phyloP scores from a whole-genome alignment of 495 filamentous ascomycete genomes.

The Neurospora terricola region DNA sequence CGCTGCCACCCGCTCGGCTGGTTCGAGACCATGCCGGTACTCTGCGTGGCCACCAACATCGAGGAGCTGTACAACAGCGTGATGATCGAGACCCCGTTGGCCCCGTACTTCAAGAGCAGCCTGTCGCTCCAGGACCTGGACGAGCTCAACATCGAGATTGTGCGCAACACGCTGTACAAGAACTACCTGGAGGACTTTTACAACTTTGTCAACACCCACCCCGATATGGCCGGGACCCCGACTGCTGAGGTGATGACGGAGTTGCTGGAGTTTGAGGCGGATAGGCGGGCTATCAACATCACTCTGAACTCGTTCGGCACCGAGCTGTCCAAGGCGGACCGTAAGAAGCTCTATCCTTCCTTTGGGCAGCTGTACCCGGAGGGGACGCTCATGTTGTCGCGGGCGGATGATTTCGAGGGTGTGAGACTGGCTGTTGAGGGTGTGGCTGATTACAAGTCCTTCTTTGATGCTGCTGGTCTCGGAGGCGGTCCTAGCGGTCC shows the following conservation, averaged over 20 bases:
- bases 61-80: slow-evolving; percentile 98
- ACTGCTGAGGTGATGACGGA: slow-evolving; percentile 91
- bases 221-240: slow-evolving; percentile 77
- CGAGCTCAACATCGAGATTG: slow-evolving; percentile 98
- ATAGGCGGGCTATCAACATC: slow-evolving; percentile 96
- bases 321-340: slow-evolving; percentile 85
- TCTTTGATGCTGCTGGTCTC: slow-evolving; percentile 88
- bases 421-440: slow-evolving; percentile 88
- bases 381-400: slow-evolving; percentile 88
- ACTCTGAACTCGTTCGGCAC: slow-evolving; percentile 98
- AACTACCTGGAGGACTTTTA: slow-evolving; percentile 98
- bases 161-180: slow-evolving; percentile 98
- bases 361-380: slow-evolving; percentile 90
- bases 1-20: slow-evolving; percentile 94
- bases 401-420: slow-evolving; percentile 89
- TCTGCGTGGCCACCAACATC: slow-evolving; percentile 95
- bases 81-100: slow-evolving; percentile 89
- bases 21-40: slow-evolving; percentile 98
- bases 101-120: slow-evolving; percentile 92
- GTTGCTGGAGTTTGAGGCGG: slow-evolving; percentile 92
- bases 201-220: slow-evolving; percentile 75
- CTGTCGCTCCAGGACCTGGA: slow-evolving; percentile 93
- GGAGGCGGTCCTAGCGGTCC: slow-evolving; percentile 61
- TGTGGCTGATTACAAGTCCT: slow-evolving; percentile 80
- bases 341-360: slow-evolving; percentile 90